Evolutionary conservation across 164 flowering plant species (phyloP).

Genomic region (Tetrastigma voinierianum): DNA sequence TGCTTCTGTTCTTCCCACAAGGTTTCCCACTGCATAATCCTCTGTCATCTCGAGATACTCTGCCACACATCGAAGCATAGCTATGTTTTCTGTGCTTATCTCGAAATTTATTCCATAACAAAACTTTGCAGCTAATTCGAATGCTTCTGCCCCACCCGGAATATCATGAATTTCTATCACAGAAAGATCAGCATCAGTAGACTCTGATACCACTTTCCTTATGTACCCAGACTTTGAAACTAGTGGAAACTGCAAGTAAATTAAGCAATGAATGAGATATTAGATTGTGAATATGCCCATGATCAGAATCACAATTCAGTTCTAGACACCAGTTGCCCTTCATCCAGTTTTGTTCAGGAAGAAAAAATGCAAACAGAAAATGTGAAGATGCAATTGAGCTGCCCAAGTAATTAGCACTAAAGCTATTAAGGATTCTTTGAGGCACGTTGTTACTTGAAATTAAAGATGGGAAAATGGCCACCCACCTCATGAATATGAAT

Average conservation of each 20-base stretch:
- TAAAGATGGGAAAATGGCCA: no score
- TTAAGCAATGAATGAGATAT: not conserved
- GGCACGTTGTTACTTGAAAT: no score
- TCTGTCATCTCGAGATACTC: constrained; percentile 96
- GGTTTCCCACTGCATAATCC: constrained; percentile 72
- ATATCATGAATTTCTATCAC: constrained; percentile 55
- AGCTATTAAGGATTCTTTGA: no score
- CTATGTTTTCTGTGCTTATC: constrained; percentile 73
- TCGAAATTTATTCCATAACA: constrained; percentile 95
- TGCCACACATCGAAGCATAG: constrained; percentile 75
- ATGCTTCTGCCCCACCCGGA: constrained; percentile 88
- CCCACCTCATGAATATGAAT: no score
- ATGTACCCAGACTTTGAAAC: constrained; percentile 88
- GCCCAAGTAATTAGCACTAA: no score
- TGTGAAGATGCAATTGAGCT: no score
- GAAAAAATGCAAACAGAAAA: no score
- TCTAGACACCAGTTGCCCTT: no score
- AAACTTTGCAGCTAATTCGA: constrained; percentile 85
- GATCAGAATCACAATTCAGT: no score
- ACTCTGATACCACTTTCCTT: constrained; percentile 70
- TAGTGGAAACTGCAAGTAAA: constrained; percentile 71
- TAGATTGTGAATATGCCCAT: not conserved
- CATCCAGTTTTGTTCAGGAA: no score
- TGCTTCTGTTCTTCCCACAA: constrained; percentile 67
- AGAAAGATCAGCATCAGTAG: constrained; percentile 52